Percentiles rank a stretch among this genome's conserved stretches.
Conservation (phyloP, 805 yeast genomes). For the Yarrowia bubula region DNA sequence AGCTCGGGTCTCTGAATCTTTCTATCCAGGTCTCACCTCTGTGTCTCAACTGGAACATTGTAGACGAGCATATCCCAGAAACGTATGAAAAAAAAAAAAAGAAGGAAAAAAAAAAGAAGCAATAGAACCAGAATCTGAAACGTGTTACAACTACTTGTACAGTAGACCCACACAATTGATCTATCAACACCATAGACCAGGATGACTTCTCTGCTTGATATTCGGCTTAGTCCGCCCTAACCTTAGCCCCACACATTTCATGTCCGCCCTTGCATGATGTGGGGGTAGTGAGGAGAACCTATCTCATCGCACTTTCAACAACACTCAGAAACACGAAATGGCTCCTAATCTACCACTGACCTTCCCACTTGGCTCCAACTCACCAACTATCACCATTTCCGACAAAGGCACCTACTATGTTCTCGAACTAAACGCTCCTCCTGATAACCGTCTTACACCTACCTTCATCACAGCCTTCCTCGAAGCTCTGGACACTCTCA, state of each 20-base stretch:
- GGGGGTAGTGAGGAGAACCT: not conserved
- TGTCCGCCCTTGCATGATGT: slow-evolving; percentile 11
- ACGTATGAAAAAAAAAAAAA: no score
- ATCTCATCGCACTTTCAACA: no score
- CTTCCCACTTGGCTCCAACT: not conserved
- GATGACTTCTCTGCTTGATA: no score
- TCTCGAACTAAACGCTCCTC: slow-evolving; percentile 38
- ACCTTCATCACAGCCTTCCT: slow-evolving; percentile 38
- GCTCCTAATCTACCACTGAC: not conserved
- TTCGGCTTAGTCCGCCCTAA: not conserved
- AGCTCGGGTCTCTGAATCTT: no score
- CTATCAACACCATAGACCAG: no score
- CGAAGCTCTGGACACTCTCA: slow-evolving; percentile 39
- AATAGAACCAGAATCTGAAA: no score
- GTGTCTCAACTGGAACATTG: no score
- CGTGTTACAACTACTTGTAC: no score
- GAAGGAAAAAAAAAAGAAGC: no score
- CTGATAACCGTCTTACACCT: slow-evolving; percentile 42
- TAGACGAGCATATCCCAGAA: no score
- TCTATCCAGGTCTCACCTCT: no score
- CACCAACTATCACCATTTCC: not conserved
- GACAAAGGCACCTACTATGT: slow-evolving; percentile 35
- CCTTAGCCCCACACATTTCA: not conserved
- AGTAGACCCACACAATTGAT: no score
- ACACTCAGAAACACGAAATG: not conserved